Conservation (phyloP, 2,329 filamentous ascomycete genomes). For the Penicillium glabrum region DNA sequence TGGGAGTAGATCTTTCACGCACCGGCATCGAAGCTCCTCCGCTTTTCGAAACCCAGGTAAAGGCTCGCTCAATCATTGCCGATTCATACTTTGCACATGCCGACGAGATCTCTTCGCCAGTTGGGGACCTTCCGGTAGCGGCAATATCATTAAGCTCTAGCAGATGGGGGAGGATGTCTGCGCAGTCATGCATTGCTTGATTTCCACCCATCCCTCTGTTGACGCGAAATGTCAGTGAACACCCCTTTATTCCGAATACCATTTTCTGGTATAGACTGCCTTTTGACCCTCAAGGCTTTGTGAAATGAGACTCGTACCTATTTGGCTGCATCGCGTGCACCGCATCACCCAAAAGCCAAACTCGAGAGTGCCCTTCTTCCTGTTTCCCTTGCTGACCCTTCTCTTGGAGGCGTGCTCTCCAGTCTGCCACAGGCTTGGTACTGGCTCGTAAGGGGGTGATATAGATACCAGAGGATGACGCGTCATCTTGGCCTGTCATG, state of each 20-base stretch:
- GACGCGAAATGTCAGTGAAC: not conserved
- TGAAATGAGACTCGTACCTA: not conserved
- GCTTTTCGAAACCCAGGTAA: not conserved
- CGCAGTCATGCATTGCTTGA: not conserved
- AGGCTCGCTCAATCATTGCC: not conserved
- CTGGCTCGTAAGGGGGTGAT: not conserved
- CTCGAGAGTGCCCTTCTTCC: not conserved
- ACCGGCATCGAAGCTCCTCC: not conserved
- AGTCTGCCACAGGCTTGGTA: not conserved
- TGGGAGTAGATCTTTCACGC: not conserved
- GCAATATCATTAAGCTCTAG: not conserved
- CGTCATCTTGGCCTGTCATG: not conserved
- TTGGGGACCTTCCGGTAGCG: not conserved
- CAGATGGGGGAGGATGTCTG: not conserved
- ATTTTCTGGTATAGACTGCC: not conserved
- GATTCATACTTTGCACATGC: not conserved
- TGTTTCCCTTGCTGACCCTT: not conserved
- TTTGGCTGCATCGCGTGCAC: not conserved
- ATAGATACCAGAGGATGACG: not conserved
- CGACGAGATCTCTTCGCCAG: not conserved
- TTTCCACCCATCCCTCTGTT: not conserved
- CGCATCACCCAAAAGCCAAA: not conserved
- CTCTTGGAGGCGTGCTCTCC: not conserved
- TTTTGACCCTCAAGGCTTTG: not conserved
- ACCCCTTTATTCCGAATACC: not conserved